Base-by-base conservation (phyloP, 1,284 basidiomycete species). In the Cerrena zonata region DNA sequence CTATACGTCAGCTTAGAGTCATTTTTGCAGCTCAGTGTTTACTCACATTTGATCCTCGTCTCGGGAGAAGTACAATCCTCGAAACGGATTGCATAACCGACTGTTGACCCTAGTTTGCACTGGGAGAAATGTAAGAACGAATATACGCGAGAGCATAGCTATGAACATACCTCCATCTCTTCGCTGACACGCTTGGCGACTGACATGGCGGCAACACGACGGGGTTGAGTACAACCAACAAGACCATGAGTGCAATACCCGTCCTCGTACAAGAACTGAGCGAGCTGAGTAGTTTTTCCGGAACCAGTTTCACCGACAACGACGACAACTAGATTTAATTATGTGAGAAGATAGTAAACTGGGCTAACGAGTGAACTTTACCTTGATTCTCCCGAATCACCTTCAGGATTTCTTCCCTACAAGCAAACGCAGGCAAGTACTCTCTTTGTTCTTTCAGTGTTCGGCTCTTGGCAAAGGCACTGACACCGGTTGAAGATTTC, bases 151-250 rank as follows among this genome's bases (percentile, higher is more conserved):
- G 34, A 7, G n/a, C 19, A 10, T 5, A 40, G 7, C 3, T 15
- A 12, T 10, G 1, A 24, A 64, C 76, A 36, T 43, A 84, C 85
- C 76, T 87, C 84, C 79, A 89, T 89, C 69, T 99, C 95, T 64
- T 99, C 95, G 64, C 91, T 94, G 51, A 98, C 95, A 71, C 95
- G 93, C 72, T 98, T 98, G 5, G 95, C 95, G 2, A 98, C 95
- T 13, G 91, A 94, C 94, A 99, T 98, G 11, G 95, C 94, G 44
- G 95, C 94, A 11, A 98, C 94, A 74, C 94, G 91, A 63, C 95
- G 83, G 37, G 94, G 94, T 65, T 98, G 94, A 0, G 95, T 99
- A 62, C 94, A 99, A 5, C 94, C 94, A 40, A 99, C 83, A 36
- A 96, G 78, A 5, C 94, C 94, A 66, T 87, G 79, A 15, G 78